Evolutionary conservation across 768 basidiomycete species (phyloP), one percentile per base, ranked within the genome.

Genomic region (Agrocybe chaxingu): DNA sequence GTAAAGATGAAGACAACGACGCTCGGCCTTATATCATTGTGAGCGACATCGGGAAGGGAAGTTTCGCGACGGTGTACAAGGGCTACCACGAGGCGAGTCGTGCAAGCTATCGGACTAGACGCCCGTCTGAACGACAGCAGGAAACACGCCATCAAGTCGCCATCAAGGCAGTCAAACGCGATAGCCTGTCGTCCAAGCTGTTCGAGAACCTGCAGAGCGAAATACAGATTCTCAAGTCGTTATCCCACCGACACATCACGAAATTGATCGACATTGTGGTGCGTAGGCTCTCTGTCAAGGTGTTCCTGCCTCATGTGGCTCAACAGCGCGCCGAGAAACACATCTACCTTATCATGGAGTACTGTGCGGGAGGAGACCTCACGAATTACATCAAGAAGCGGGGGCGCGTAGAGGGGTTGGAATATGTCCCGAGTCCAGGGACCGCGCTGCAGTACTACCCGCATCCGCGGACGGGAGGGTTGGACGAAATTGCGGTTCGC

Each of bases 171-270:
- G 92, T 99, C 48, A 86, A 89, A 52, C 83, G 87, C 45, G 83
- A 88, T 62, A 91, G 85, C 57, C 81, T 99, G 34, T 93, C 87
- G 33, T 75, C 89, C 10, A 99, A 98, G 70, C 80, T 98, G 12
- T 84, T 98, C 51, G 95, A 98, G 72, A 98, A 98, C 64, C 81
- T 98, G n/a, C 93, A 97, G 66, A 90, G 89, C 59, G 97, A 99
- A 76, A 98, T 98, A 51, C 85, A 92, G 55, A 98, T 99, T 55
- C 82, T 98, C 60, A 98, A 98, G 73, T 85, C 86, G 1, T 80
- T 98, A 45, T 89, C 87, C 4, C 94, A 99, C 68, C 76, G 89
- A 38, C 93, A 98, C 70, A 90, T 99, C 46, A 98, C 97, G 7
- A 85, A 84, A 57, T 75, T 99, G 24, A 83, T 94, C 47, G 93